Percentiles rank a stretch among this genome's conserved stretches.
Evolutionary conservation across 805 yeast species (phyloP).

Genomic region (Candida easanensis): DNA sequence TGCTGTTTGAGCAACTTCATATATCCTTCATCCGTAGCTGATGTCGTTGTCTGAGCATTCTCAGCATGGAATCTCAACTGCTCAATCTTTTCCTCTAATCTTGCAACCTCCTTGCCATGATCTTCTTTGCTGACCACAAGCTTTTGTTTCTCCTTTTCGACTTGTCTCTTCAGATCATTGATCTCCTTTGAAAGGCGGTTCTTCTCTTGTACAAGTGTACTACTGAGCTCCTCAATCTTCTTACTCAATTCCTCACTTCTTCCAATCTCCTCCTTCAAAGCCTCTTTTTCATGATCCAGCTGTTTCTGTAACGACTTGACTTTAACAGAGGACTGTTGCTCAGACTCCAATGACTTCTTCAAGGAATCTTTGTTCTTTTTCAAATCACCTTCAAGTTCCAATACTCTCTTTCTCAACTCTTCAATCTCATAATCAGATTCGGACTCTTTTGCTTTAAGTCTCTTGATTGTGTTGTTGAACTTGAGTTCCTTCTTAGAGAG

Average conservation of each 20-base stretch:
- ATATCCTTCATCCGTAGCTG: slow-evolving; percentile 36
- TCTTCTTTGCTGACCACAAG: slow-evolving; percentile 20
- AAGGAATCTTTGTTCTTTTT: slow-evolving; percentile 27
- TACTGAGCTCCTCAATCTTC: slow-evolving; percentile 25
- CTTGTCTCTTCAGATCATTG: slow-evolving; percentile 29
- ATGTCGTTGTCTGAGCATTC: slow-evolving; percentile 30
- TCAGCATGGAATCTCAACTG: slow-evolving; percentile 62
- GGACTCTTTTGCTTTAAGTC: slow-evolving; percentile 47
- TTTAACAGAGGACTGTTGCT: slow-evolving; percentile 25
- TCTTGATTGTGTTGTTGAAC: slow-evolving; percentile 62
- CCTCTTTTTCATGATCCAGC: slow-evolving; percentile 20
- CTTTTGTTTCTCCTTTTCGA: slow-evolving; percentile 36
- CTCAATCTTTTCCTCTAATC: slow-evolving; percentile 72
- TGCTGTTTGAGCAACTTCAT: slow-evolving; percentile 45
- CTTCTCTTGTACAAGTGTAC: slow-evolving; percentile 24
- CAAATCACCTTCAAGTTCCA: slow-evolving; percentile 24
- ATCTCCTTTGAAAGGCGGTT: slow-evolving; percentile 27
- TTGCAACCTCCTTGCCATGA: slow-evolving; percentile 42
- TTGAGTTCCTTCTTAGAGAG: slow-evolving; percentile 69
- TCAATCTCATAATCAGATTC: slow-evolving; percentile 35
- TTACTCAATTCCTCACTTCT: slow-evolving; percentile 24
- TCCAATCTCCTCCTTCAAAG: slow-evolving; percentile 20
- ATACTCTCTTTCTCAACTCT: slow-evolving; percentile 12
- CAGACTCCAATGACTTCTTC: slow-evolving; percentile 23
- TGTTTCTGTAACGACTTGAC: slow-evolving; percentile 23